Conservation (phyloP, 805 yeast species). For the Saccharomyces jurei region DNA sequence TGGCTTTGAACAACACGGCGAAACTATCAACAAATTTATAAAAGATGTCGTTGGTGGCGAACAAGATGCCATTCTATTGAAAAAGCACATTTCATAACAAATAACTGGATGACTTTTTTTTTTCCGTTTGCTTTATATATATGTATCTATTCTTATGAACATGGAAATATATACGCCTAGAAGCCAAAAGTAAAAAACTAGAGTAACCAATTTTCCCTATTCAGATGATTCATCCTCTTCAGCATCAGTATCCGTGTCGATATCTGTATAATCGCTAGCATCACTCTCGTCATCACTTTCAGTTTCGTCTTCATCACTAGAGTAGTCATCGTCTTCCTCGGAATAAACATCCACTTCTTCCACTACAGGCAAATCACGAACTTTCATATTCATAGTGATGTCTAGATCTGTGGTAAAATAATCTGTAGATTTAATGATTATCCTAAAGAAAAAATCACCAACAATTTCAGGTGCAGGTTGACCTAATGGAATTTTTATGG, state of each 20-base stretch:
- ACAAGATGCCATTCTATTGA: conserved; percentile 16
- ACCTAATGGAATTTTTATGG: conserved; percentile 66
- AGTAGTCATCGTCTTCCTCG: conserved; percentile 56
- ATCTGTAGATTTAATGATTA: conserved; percentile 60
- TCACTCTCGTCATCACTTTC: conserved; percentile 47
- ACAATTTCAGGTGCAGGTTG: conserved; percentile 69
- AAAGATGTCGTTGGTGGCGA: conserved; percentile 17
- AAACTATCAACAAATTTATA: conserved; percentile 38
- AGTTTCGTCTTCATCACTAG: conserved; percentile 37
- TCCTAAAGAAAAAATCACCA: conserved; percentile 62
- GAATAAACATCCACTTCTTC: conserved; percentile 43
- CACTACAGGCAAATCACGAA: conserved; percentile 43
- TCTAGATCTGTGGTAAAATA: conserved; percentile 80
- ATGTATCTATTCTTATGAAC: neutral
- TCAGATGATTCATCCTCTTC: conserved; percentile 17
- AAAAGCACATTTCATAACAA: conserved; percentile 5
- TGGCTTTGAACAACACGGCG: conserved; percentile 40
- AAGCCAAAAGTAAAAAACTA: conserved; percentile 1
- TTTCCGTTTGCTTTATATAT: neutral
- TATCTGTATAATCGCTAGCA: conserved; percentile 33
- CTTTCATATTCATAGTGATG: conserved; percentile 62
- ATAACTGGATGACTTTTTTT: neutral
- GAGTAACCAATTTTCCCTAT: neutral
- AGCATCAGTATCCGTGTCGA: conserved; percentile 31
- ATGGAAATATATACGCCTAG: neutral